Evolutionary conservation across 163 green algal genomes (phyloP), one percentile per base, ranked within the genome.

Genomic region (Scenedesmus sp.): DNA sequence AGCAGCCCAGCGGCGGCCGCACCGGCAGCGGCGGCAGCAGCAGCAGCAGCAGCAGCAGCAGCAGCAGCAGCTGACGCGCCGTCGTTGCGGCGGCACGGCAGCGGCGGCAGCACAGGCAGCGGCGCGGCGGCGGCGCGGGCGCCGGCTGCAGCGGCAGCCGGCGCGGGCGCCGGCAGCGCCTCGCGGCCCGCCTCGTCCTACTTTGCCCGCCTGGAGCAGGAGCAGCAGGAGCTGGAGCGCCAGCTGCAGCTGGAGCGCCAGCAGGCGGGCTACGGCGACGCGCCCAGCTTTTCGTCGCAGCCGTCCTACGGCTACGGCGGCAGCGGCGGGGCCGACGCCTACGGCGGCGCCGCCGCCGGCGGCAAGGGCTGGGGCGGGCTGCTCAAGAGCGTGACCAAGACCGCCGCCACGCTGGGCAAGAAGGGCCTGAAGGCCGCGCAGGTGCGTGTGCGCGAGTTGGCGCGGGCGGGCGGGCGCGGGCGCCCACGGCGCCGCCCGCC

Each of bases 381-480:
- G n/a, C 39, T 83, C 10, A 70, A 71, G 42, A 48, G 45, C 47
- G 29, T 74, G 1, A 36, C 48, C 26, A 78, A 78, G 57, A 63
- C 47, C 42, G 77, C 66, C 44, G 60, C 77, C 28, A 58, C 36
- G 22, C 26, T 83, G 29, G 67, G 77, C 45, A 83, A 83, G 66
- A 78, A 78, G 60, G 77, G 66, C 33, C 64, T 83, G 6, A 62
- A 67, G 7, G 77, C 75, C 31, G 75, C 75, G 34, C 75, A 83
- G 36, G 50, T 75, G 60, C 20, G 26, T n/a, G n/a, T n/a, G n/a
- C n/a, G n/a, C n/a, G n/a, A n/a, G n/a, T n/a, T n/a, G n/a, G n/a
- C n/a, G n/a, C n/a, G n/a, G n/a, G n/a, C n/a, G n/a, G n/a, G n/a
- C n/a, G n/a, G n/a, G n/a, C n/a, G n/a, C n/a, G n/a, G n/a, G n/a